Conservation (phyloP, 139 green algal species). For the Parachlorella kessleri region DNA sequence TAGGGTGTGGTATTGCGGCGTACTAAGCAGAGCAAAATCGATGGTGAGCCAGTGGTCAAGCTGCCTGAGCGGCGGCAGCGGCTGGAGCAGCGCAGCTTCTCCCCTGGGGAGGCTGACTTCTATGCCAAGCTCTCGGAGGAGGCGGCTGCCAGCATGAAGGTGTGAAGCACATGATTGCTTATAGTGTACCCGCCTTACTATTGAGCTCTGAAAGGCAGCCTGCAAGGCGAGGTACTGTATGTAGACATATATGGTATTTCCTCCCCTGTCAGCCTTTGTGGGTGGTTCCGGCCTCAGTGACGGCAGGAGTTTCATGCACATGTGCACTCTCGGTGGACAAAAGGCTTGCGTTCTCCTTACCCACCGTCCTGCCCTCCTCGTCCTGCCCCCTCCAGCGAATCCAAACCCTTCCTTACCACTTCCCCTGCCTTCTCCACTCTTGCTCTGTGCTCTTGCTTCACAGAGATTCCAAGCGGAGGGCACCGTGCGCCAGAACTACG, state of each 20-base stretch:
- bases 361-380: background rate
- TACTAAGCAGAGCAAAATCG: conserved; percentile 75
- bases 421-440: background rate
- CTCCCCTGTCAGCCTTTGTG: too few relatives aligned
- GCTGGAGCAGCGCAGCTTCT: conserved; percentile 55
- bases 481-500: conserved; percentile 57
- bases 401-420: background rate
- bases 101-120: conserved; percentile 50
- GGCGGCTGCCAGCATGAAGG: conserved; percentile 22
- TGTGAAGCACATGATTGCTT: too few relatives aligned
- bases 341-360: too few relatives aligned
- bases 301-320: too few relatives aligned
- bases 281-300: too few relatives aligned
- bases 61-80: conserved; percentile 59
- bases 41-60: conserved; percentile 76
- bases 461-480: conserved; percentile 34
- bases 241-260: too few relatives aligned
- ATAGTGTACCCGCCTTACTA: too few relatives aligned
- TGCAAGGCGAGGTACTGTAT: too few relatives aligned
- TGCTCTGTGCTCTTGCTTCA: too few relatives aligned
- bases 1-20: conserved; percentile 77
- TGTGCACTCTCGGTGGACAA: too few relatives aligned
- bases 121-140: conserved; percentile 60
- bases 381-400: background rate
- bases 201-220: too few relatives aligned